A percentile compares a stretch with the other conserved stretches of the same genome.
Conservation (phyloP, 306 rosid genomes). For the Vicia sativa region DNA sequence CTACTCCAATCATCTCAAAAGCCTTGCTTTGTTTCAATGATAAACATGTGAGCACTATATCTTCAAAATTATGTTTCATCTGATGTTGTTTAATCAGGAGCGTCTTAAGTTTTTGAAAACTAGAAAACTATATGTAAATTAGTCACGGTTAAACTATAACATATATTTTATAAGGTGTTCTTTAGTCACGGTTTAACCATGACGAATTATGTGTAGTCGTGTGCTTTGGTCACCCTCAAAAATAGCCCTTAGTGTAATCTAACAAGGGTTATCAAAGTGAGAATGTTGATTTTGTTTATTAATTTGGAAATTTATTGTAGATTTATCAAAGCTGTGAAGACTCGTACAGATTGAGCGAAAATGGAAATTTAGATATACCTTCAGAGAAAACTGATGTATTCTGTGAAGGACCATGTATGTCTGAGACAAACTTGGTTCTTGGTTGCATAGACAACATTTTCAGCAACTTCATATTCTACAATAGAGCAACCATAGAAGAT, state of each 20-base stretch:
- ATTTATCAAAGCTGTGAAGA: constrained; percentile 77
- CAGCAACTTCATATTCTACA: constrained; percentile 64
- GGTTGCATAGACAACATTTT: constrained; percentile 66
- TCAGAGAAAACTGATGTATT: constrained; percentile 50
- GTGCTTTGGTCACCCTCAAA: too few species aligned
- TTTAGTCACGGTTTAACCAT: too few species aligned
- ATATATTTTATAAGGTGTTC: too few species aligned
- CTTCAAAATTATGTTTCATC: neutral
- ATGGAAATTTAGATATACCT: constrained; percentile 66
- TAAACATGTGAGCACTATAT: constrained; percentile 57
- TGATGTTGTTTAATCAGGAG: neutral
- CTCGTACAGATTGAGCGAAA: constrained; percentile 58
- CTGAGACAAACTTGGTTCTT: constrained; percentile 76
- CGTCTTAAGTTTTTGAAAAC: too few species aligned
- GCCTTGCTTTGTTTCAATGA: constrained; percentile 86
- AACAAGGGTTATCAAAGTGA: neutral
- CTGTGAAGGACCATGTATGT: constrained; percentile 74
- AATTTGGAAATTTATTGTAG: constrained; percentile 47
- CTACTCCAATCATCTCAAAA: constrained; percentile 63
- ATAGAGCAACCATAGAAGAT: constrained; percentile 70
- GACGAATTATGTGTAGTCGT: too few species aligned
- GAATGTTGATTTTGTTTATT: neutral
- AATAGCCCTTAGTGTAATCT: neutral
- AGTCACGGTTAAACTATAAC: too few species aligned
- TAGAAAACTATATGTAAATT: too few species aligned